Evolutionary conservation across 768 basidiomycete species (phyloP).

Genomic region (Russula brevipes): DNA sequence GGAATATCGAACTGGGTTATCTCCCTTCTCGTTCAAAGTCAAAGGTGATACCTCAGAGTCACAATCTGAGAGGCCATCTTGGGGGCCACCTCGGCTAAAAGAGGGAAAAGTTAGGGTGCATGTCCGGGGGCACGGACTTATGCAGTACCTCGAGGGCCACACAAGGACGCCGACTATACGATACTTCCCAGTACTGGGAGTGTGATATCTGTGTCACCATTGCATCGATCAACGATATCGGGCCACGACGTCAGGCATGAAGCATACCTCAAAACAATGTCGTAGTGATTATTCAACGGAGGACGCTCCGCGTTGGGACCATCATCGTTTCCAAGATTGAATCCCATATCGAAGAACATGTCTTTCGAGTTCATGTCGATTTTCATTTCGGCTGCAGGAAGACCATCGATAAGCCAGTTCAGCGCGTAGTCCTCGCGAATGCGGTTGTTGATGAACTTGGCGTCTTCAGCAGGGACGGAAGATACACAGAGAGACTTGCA

Average conservation of each 20-base stretch:
- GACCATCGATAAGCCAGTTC: conserved; percentile 92
- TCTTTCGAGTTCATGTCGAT: conserved; percentile 73
- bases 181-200: conserved; percentile 58
- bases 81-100: conserved; percentile 57
- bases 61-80: conserved; percentile 50
- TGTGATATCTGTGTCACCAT: conserved; percentile 63
- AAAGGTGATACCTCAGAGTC: conserved; percentile 45
- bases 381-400: conserved; percentile 93
- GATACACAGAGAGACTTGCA: conserved; percentile 71
- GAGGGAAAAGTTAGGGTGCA: not conserved
- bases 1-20: conserved; percentile 72
- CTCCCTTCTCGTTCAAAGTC: conserved; percentile 52
- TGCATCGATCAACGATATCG: not conserved
- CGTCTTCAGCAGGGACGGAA: conserved; percentile 61
- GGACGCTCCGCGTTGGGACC: conserved; percentile 52
- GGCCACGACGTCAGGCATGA: not conserved
- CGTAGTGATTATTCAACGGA: conserved; percentile 88
- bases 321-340: conserved; percentile 80
- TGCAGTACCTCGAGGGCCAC: conserved; percentile 51
- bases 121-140: not conserved
- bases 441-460: conserved; percentile 86
- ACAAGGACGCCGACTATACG: conserved; percentile 92
- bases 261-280: conserved; percentile 67
- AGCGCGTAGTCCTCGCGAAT: conserved; percentile 89
- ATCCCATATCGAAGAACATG: conserved; percentile 88